A percentile compares a stretch with the other conserved stretches of the same genome.
Conservation (phyloP, 2,329 filamentous ascomycete genomes). For the Hypoxylon sp. region DNA sequence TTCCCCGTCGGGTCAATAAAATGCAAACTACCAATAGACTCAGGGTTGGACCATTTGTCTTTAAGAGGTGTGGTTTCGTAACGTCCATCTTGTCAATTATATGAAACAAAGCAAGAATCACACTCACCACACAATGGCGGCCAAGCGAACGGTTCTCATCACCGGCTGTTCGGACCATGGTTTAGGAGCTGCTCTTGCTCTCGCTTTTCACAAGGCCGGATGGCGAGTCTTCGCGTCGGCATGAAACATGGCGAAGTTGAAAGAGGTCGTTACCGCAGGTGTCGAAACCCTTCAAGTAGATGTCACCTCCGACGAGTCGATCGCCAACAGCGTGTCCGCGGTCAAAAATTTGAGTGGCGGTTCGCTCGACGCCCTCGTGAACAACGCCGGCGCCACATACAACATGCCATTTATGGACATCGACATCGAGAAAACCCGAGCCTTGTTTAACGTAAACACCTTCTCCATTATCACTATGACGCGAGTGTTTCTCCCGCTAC, state of each 20-base stretch:
- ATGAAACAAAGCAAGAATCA: not conserved
- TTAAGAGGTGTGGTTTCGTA: not conserved
- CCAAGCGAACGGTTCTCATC: constrained; percentile 50
- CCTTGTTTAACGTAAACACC: constrained; percentile 38
- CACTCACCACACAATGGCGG: not conserved
- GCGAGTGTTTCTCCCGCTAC: constrained; percentile 45
- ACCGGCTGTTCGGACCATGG: constrained; percentile 56
- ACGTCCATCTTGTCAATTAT: not conserved
- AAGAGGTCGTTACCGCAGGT: constrained; percentile 42
- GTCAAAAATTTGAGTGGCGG: constrained; percentile 48
- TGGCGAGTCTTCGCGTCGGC: constrained; percentile 55
- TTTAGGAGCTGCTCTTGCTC: constrained; percentile 54
- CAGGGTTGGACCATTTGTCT: not conserved
- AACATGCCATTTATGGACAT: constrained; percentile 16
- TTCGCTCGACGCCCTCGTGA: constrained; percentile 24
- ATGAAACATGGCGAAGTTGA: constrained; percentile 50
- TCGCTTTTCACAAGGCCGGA: constrained; percentile 51
- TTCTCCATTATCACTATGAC: constrained; percentile 24
- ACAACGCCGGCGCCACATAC: constrained; percentile 24
- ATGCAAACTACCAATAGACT: not conserved
- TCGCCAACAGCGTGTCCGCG: constrained; percentile 34
- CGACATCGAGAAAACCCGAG: constrained; percentile 13
- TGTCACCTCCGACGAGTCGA: constrained; percentile 45
- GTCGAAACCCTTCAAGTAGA: constrained; percentile 50
- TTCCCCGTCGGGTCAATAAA: not conserved